Evolutionary conservation across 2,329 filamentous ascomycete species (phyloP), one percentile per base, ranked within the genome.

Genomic region (Colletotrichum zoysiae): DNA sequence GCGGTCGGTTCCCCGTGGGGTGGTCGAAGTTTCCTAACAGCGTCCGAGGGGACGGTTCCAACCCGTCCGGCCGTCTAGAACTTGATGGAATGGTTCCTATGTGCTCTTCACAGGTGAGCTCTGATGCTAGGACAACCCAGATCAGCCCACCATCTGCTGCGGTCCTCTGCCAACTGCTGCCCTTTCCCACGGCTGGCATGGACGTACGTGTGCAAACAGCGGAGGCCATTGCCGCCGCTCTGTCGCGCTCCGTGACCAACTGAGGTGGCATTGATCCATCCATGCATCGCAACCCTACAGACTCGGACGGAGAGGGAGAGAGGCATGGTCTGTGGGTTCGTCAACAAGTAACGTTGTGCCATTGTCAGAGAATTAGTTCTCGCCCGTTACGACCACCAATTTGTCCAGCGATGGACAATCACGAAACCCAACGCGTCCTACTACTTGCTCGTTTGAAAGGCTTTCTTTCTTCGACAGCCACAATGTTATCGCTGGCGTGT

Each of bases 281-380:
- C 40, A 38, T 55, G 23, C 56, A 51, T 50, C 64, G 5, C 42
- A 12, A 23, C 68, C 50, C 23, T 62, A 42, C 20, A 23, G 33
- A 30, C 38, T 62, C 57, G n/a, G 57, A 40, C 38, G 4, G 11
- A 40, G 38, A n/a, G 48, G 11, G 23, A 51, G 35, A 8, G 48
- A 53, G 16, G 1, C 2, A 18, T 16, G 23, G 16, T 26, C 48
- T 26, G n/a, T 42, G 16, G 35, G 48, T 16, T 20, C 4, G 44
- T 35, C 30, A n/a, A 53, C 23, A 42, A 9, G 20, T 53, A 6
- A 12, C 12, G 9, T 30, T 11, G 1, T 40, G 48, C 6, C 11
- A 16, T 40, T 62, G 4, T 20, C 35, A 16, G 48, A 38, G 5
- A 30, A 26, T 20, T 5, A 11, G n/a, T n/a, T 14, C 35, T 30